phyloP scores from a whole-genome alignment of 306 rosid genomes.

The Prinsepia uniflora region DNA sequence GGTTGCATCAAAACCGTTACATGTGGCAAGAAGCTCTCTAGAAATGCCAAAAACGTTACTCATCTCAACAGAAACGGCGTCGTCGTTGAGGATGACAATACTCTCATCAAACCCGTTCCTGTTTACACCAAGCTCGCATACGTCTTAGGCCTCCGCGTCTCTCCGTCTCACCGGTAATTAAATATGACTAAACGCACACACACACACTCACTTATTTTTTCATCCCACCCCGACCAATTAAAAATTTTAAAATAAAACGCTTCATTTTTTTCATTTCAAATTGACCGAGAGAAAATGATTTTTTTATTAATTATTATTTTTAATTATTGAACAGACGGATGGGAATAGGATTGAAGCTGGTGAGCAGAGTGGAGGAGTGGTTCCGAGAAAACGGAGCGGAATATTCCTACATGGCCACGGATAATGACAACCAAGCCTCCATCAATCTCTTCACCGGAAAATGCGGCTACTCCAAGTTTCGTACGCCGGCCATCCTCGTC shows the following conservation, averaged over 20 bases:
- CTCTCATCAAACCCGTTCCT: constrained; percentile 44
- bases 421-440: constrained; percentile 77
- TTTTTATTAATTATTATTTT: background rate
- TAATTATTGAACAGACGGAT: constrained; percentile 50
- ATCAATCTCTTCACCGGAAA: constrained; percentile 75
- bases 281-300: too few relatives aligned
- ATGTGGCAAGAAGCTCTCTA: constrained; percentile 58
- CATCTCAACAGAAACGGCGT: constrained; percentile 7
- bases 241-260: accelerated
- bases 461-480: constrained; percentile 87
- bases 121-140: constrained; percentile 74
- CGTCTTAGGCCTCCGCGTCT: constrained; percentile 88
- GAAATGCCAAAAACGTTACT: constrained; percentile 32
- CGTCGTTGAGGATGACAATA: background rate
- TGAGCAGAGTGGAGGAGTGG: constrained; percentile 64
- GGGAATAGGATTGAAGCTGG: constrained; percentile 85
- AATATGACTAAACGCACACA: background rate
- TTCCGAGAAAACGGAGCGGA: constrained; percentile 67
- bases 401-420: constrained; percentile 91
- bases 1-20: constrained; percentile 94
- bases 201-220: background rate
- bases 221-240: background rate
- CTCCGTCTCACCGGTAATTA: constrained; percentile 75
- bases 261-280: background rate
- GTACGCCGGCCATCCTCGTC: constrained; percentile 78